Evolutionary conservation across 495 filamentous ascomycete species (phyloP).

Genomic region (Hypoxylon subgilvum): DNA sequence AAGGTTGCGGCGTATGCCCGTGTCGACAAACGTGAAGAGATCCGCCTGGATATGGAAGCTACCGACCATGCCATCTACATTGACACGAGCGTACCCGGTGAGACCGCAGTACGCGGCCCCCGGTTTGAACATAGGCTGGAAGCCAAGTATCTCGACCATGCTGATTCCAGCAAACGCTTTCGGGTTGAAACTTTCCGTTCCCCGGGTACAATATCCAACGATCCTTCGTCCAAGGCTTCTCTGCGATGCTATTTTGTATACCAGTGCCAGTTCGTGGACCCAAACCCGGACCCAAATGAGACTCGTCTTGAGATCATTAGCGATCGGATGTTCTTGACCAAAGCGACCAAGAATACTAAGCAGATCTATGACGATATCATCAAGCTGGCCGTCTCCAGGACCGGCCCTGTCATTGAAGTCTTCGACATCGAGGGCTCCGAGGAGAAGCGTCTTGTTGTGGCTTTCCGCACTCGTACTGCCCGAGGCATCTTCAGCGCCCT

Average conservation of each 20-base stretch:
- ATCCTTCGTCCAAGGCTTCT: slow-evolving; percentile 67
- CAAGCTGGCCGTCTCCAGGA: slow-evolving; percentile 76
- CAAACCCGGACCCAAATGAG: slow-evolving; percentile 75
- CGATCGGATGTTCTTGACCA: slow-evolving; percentile 91
- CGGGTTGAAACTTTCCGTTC: slow-evolving; percentile 97
- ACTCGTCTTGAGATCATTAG: slow-evolving; percentile 89
- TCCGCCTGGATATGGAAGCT: slow-evolving; percentile 92
- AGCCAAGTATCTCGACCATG: slow-evolving; percentile 86
- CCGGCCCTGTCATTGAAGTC: slow-evolving; percentile 95
- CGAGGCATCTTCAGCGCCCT: slow-evolving; percentile 93
- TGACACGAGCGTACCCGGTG: slow-evolving; percentile 90
- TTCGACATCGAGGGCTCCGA: slow-evolving; percentile 90
- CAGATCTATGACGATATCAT: slow-evolving; percentile 93
- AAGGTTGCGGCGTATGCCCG: slow-evolving; percentile 95
- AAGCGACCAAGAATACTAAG: slow-evolving; percentile 94
- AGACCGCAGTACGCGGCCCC: slow-evolving; percentile 75
- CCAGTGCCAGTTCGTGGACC: slow-evolving; percentile 83
- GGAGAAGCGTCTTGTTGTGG: slow-evolving; percentile 92
- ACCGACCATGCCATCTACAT: slow-evolving; percentile 97
- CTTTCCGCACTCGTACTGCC: slow-evolving; percentile 90
- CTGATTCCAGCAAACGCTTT: slow-evolving; percentile 68
- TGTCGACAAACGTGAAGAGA: slow-evolving; percentile 91
- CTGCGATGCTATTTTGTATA: slow-evolving; percentile 99
- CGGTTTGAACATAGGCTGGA: slow-evolving; percentile 93
- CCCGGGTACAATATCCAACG: slow-evolving; percentile 67